Conservation (phyloP, 2,329 filamentous ascomycete species). For the Ceratocystis eucalypticola region DNA sequence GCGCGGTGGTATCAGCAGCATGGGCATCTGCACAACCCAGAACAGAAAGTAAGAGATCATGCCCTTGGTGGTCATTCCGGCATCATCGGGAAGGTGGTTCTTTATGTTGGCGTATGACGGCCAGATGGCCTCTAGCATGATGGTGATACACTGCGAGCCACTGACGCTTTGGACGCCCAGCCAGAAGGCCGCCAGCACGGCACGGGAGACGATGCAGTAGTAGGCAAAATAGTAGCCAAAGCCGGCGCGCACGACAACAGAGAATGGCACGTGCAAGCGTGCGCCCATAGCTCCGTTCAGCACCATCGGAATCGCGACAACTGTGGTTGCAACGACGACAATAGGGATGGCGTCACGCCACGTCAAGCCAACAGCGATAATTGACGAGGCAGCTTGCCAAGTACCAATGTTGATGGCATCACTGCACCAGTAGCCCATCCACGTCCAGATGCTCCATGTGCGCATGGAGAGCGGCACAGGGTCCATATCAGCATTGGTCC, state of each 20-base stretch:
- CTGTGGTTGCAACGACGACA: constrained; percentile 32
- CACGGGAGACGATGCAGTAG: constrained; percentile 29
- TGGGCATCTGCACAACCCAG: constrained; percentile 33
- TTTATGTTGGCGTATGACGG: constrained; percentile 29
- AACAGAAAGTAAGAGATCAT: constrained; percentile 35
- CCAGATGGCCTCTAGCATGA: constrained; percentile 28
- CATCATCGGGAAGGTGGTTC: constrained; percentile 28
- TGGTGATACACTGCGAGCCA: constrained; percentile 23
- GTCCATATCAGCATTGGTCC: constrained; percentile 30
- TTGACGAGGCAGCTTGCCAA: constrained; percentile 23
- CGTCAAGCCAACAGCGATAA: constrained; percentile 33
- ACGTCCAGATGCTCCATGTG: constrained; percentile 33
- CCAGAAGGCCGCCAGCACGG: constrained; percentile 35
- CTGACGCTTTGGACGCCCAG: constrained; percentile 32
- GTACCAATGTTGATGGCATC: constrained; percentile 24
- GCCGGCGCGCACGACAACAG: constrained; percentile 29
- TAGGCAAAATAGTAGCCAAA: constrained; percentile 33
- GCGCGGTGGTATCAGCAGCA: constrained; percentile 34
- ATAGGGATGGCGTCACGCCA: constrained; percentile 33
- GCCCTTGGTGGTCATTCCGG: constrained; percentile 27
- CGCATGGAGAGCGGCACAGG: constrained; percentile 28
- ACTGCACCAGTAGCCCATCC: constrained; percentile 36
- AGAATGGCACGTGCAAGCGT: constrained; percentile 31
- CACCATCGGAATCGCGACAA: constrained; percentile 33
- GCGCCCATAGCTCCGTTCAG: constrained; percentile 31